Base-by-base conservation (phyloP, 768 basidiomycete species). In the Auriscalpium microsporum region DNA sequence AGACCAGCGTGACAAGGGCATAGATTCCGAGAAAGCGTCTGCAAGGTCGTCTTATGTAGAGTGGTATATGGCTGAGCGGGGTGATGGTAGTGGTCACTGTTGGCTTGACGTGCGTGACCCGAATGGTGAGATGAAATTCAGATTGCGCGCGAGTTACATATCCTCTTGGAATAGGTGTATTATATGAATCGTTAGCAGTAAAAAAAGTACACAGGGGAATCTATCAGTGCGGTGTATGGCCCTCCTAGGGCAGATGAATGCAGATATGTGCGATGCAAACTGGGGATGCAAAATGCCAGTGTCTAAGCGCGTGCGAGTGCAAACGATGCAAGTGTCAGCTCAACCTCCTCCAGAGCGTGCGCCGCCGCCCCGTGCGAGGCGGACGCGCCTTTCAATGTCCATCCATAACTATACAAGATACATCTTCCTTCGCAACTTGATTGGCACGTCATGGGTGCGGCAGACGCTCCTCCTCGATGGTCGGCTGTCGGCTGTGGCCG, bases 191-290 rank as follows among this genome's bases (percentile, higher is more conserved):
- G 40, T 42, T 17, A 42, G 40, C 17, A 42, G 14, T 13, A 14
- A 42, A 14, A 42, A 14, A 17, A 35, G 50, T 53, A 57, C 53
- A 59, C 56, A 59, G 58, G 50, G 45, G 13, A 33, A 37, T 57
- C 48, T 53, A 57, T 51, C 52, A 48, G 42, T 53, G 49, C 16
- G 44, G 48, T 55, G 38, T 33, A n/a, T 10, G 33, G 33, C 23
- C 47, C 42, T 40, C 40, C 46, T 40, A 21, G 46, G 46, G 45
- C 38, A 9, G 9, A 8, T 19, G 45, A 45, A 21, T 45, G 16
- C 57, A 45, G 45, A 58, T 50, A 35, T 45, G 19, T 48, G 19
- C 28, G 45, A 50, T 53, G 46, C 45, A 34, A 53, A 19, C 52
- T 59, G 58, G 13, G 40, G 17, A 42, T 42, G 40, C 40, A 42